These are phyloP conservation scores for Calocybe cyanea DNA, from an alignment of 768 basidiomycete genomes.

Conservation along the genomic window DNA sequence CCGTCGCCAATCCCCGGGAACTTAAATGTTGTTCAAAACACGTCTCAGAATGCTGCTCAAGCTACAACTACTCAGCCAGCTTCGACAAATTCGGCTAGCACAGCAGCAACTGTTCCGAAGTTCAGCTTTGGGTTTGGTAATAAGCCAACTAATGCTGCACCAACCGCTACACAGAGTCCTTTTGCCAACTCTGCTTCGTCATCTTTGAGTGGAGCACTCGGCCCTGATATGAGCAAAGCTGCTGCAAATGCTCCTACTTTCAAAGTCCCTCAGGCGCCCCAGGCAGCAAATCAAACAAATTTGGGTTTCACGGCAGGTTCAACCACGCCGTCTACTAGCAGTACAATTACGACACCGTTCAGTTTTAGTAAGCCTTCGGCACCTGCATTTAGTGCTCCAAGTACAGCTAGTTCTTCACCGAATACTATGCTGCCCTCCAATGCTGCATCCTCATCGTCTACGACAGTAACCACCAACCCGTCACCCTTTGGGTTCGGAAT, in stretches of 20 bases:
- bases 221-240: conserved; percentile 19
- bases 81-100: conserved; percentile 11
- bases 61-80: conserved; percentile 18
- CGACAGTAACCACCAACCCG: background rate
- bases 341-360: conserved; percentile 11
- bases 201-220: conserved; percentile 18
- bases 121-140: conserved; percentile 34
- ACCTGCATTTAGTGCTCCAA: conserved; percentile 10
- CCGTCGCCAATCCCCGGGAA: conserved; percentile 20
- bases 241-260: conserved; percentile 17
- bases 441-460: background rate
- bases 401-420: background rate
- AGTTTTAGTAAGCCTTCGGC: conserved; percentile 1
- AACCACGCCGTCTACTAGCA: too few species aligned
- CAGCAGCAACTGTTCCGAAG: conserved; percentile 27
- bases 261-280: conserved; percentile 14
- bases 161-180: background rate
- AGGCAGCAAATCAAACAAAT: conserved; percentile 11
- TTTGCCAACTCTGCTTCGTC: conserved; percentile 8
- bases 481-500: background rate
- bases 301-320: conserved; percentile 7
- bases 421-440: background rate
- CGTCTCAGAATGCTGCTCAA: conserved; percentile 7
- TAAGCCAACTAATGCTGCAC: conserved; percentile 7
- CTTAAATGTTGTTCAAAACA: background rate